phyloP scores from a whole-genome alignment of 148 eudicot genomes.

The Rhododendron molle region DNA sequence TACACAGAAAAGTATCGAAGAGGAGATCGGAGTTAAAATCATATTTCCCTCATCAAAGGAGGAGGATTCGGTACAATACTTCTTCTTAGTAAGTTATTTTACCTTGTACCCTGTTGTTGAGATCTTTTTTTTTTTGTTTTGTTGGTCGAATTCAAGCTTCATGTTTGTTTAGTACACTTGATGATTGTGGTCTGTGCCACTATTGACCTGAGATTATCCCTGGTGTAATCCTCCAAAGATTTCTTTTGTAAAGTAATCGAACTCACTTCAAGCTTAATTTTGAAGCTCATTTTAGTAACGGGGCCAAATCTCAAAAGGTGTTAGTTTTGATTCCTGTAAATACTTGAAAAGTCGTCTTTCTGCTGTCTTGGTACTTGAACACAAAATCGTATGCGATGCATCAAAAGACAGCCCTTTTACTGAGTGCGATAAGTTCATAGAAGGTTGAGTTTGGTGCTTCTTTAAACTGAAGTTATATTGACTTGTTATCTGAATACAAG shows the following conservation, averaged over 20 bases:
- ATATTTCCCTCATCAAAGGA: constrained; percentile 59
- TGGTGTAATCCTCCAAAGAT: neutral
- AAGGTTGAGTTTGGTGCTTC: neutral
- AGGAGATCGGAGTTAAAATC: constrained; percentile 62
- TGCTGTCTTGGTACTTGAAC: neutral
- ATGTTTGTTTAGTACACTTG: neutral
- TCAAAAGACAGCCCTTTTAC: neutral
- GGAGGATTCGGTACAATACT: constrained; percentile 58
- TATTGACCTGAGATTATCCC: neutral
- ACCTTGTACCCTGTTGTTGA: neutral
- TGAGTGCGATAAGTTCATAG: neutral
- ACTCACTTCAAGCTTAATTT: neutral
- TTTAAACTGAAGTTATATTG: too few relatives aligned
- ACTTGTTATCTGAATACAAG: too few relatives aligned
- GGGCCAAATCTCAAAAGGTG: neutral
- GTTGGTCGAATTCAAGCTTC: neutral
- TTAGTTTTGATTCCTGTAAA: neutral
- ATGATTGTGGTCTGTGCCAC: neutral
- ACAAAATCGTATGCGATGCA: neutral
- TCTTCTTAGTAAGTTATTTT: constrained; percentile 11
- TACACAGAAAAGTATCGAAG: constrained; percentile 61
- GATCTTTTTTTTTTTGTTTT: neutral
- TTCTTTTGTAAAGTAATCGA: neutral
- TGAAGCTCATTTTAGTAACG: too few relatives aligned
- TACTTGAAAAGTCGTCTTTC: neutral